Base-by-base conservation (phyloP, 2,329 filamentous ascomycete genomes). In the Fonsecaea monophora region DNA sequence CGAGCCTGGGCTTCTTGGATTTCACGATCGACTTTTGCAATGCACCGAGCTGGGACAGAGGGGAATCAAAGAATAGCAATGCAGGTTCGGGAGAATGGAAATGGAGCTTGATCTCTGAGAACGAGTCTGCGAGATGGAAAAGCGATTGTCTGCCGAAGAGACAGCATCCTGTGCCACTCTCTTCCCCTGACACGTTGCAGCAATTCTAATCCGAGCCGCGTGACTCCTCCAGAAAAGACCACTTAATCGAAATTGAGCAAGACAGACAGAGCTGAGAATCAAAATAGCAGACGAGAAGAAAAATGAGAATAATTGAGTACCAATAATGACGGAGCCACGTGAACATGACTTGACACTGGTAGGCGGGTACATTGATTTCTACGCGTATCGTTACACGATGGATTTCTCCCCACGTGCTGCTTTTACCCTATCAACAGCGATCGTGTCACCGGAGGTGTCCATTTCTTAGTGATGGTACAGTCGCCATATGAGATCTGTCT, bases 1-100 rank as follows among this genome's bases (percentile, higher is more conserved):
- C 34, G 9, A 38, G 35, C 32, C 50, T 56, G 45, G 59, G 59
- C 32, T 66, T 65, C 53, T 68, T 66, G 67, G 64, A 64, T 68
- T 68, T 34, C 65, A 40, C 53, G 9, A 64, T 64, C 63, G 57
- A 42, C 55, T 65, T 59, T 12, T 37, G 37, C 45, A 50, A 50
- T 50, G 45, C 40, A 25, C 6, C 13, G 45, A 50, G 45, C 18
- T 50, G 18, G 45, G 18, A 50, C 18, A 12, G 40, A 45, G 45
- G 45, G 25, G 45, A 25, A 25, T 10, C 45, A 21, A 50, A 25
- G 45, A 10, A 25, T 25, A 21, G 9, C 45, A 50, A 50, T 50
- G 45, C 18, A 50, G 18, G 45, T 25, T 25, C 18, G 21, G 45
- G 18, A 50, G 45, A 12, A 25, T 50, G 45, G 45, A 50, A 8